Evolutionary conservation across 1,284 basidiomycete species (phyloP).

Genomic region (Trichosporon inkin): DNA sequence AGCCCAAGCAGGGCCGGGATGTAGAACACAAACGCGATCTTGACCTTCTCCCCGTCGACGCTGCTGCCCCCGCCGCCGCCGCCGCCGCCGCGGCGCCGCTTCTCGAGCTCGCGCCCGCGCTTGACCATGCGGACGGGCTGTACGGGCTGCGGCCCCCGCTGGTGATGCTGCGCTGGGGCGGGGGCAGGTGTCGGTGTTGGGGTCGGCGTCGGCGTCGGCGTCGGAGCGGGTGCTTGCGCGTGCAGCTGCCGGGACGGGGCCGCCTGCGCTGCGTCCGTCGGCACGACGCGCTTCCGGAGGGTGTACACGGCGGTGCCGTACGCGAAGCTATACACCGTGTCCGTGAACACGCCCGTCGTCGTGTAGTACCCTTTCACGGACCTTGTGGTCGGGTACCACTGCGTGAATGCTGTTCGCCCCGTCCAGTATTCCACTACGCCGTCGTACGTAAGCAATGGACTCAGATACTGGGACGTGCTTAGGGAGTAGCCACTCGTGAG

Average conservation of each 20-base stretch:
- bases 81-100: neutral
- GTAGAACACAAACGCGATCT: neutral
- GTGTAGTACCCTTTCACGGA: no score
- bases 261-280: neutral
- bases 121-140: neutral
- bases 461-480: no score
- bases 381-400: no score
- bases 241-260: neutral
- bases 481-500: no score
- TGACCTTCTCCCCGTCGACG: neutral
- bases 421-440: no score
- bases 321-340: no score
- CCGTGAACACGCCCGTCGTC: no score
- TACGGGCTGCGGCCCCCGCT: neutral
- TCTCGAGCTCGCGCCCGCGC: neutral
- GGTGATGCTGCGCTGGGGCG: no score
- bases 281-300: neutral
- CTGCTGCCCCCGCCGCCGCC: neutral
- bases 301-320: no score
- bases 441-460: no score
- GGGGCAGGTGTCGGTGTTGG: neutral
- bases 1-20: neutral
- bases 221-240: neutral
- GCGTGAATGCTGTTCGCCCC: no score
- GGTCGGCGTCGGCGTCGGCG: neutral